Evolutionary conservation across 352 stramenopile genomes (phyloP), one percentile per base, ranked within the genome.

Genomic region (Phytophthora foliorum): DNA sequence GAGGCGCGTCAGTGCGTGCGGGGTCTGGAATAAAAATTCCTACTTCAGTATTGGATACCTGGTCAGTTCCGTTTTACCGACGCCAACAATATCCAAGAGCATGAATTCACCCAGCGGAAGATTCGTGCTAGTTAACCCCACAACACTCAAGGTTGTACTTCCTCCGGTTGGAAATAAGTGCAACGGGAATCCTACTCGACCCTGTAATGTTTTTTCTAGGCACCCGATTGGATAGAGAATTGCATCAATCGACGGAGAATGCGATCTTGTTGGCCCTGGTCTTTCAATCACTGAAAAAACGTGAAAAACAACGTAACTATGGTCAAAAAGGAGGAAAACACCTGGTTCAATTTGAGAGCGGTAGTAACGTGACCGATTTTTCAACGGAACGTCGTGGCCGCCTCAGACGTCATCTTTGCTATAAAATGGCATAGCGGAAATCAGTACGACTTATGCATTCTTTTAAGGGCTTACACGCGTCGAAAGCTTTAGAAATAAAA

Each of bases 1-100:
- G 44, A 99, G 98, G 25, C 97, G 90, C 38, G 98, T 97, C 38
- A 99, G 84, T 3, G 93, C 94, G 52, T 98, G 87, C 27, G 98
- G 96, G 9, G 86, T 92, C 69, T 99, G 95, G 77, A 99, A 99
- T 54, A 99, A 92, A 58, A 98, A 98, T 46, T 97, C 84, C 11
- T 86, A 93, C 10, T n/a, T n/a, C n/a, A n/a, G n/a, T n/a, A n/a
- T n/a, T n/a, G 99, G 74, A 5, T 94, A 88, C 74, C 99, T 99
- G 45, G 91, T 97, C 31, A 99, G 78, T 66, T 99, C 97, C n/a
- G 97, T 99, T 78, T 99, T 99, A 68, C 96, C 96, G 6, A 98
- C 91, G 54, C 89, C 88, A 10, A 93, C 98, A 10, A 93, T 92
- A 11, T 97, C 97, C 59, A 99, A 86, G 78, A 99, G 99, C 70